Evolutionary conservation across 1,284 basidiomycete species (phyloP), one percentile per base, ranked within the genome.

Genomic region (Rhodotorula glutinis): DNA sequence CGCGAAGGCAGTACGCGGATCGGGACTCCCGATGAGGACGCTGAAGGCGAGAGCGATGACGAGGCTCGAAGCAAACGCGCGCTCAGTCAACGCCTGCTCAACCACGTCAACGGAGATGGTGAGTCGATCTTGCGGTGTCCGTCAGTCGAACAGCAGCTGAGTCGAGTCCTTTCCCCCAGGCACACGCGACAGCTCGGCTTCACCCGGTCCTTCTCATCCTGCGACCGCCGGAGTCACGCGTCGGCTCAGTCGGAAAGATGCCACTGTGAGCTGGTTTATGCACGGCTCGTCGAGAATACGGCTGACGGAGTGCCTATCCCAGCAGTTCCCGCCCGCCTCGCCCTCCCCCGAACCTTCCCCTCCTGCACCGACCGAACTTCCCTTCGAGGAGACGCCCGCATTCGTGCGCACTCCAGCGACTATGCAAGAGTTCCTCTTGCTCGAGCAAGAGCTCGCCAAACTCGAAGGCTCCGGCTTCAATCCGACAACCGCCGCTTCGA

Each of bases 381-480:
- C 76, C 1, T 79, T 80, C 57, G 75, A 77, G 49, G 77, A 80
- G 55, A 71, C 74, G 51, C 84, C 85, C 8, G 91, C 91, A 0
- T 84, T 95, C 41, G 77, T 87, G 17, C 87, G 93, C n/a, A 91
- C 89, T 0, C 81, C 86, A 0, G 83, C 87, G 67, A 85, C 86
- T 33, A 95, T 95, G 91, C 55, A 55, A 33, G 63, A 63, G 44
- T 74, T 73, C 47, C 54, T 62, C 38, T 56, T 65, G 2, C 70
- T 75, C 46, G 71, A 69, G 55, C 53, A 56, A 40, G 70, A 72
- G 53, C 55, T 73, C 29, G 41, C 53, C 25, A 57, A 58, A 5
- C 66, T 73, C 43, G 71, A 73, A 29, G 61, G 53, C 21, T 46
- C 52, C 40, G 69, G 65, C n/a, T 63, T 65, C 57, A 60, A 52